Base-by-base conservation (phyloP, 495 filamentous ascomycete species). In the Evernia prunastri region DNA sequence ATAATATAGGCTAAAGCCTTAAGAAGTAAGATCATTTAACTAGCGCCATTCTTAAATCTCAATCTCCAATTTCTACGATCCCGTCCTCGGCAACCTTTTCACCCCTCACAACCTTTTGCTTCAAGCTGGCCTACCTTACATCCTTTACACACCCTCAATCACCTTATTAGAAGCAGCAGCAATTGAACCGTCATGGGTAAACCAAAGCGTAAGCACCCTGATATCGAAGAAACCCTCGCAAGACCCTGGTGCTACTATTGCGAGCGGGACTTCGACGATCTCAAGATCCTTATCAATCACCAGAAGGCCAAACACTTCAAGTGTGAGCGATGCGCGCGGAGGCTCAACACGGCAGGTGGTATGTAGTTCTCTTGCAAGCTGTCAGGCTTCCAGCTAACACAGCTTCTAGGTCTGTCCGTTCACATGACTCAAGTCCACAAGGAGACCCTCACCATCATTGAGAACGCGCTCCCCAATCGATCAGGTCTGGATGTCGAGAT, bases 351-450 rank as follows among this genome's bases (percentile, higher is more conserved):
- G 3, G 94, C 93, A 59, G 95, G 95, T 79, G 94, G 94, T 92
- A 74, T 72, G 84, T 74, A 20, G 12, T n/a, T 4, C 33, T 31
- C 54, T 42, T 20, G 8, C 1, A 59, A 25, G 12, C 25, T 18
- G 8, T 45, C 27, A 25, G 4, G 5, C 10, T 15, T 40, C n/a
- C 35, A 27, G 57, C 62, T 71, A 42, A 66, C 25, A 67, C 64
- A 70, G 49, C 64, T 42, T 36, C 56, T 66, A 97, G 92, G 92
- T 78, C 83, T 98, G 56, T 87, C 86, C 27, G 95, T 97, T 33
- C 94, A 98, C 72, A 89, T 97, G 92, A 94, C 89, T 69, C 95
- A 98, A 73, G 94, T 98, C 29, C 94, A 98, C 78, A 98, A 98
- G 72, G 93, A 97, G 72, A 87, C 83, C 35, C 79, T 97, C 20